These are phyloP conservation scores for Vigna trinervia DNA, from an alignment of 306 rosid genomes.

Conservation along the genomic window DNA sequence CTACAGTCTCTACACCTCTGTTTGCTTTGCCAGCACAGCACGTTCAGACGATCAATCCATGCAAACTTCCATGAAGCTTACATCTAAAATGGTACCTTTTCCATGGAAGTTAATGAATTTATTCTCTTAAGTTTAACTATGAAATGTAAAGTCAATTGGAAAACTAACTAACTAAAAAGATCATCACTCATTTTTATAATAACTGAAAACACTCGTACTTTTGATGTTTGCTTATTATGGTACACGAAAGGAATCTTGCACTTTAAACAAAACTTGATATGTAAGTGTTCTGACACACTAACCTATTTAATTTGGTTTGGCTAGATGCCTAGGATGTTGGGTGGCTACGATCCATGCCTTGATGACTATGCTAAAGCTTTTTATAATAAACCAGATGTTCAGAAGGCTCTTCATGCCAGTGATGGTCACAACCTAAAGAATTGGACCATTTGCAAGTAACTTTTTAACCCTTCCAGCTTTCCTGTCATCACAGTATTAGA, in stretches of 20 bases:
- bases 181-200: neutral
- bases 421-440: slow-evolving; percentile 73
- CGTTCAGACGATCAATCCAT: slow-evolving; percentile 46
- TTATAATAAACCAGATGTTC: slow-evolving; percentile 84
- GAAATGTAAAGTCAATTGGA: neutral
- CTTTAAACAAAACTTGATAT: neutral
- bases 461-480: neutral
- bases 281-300: slow-evolving; percentile 17
- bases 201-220: neutral
- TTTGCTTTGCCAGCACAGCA: slow-evolving; percentile 68
- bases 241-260: neutral
- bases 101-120: neutral
- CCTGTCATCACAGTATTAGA: neutral
- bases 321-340: slow-evolving; percentile 91
- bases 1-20: slow-evolving; percentile 87
- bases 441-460: slow-evolving; percentile 92
- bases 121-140: no score
- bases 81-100: slow-evolving; percentile 62
- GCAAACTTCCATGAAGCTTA: slow-evolving; percentile 55
- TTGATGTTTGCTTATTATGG: no score
- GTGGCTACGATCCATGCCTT: slow-evolving; percentile 88
- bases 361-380: slow-evolving; percentile 75
- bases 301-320: slow-evolving; percentile 27
- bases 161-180: neutral
- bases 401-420: slow-evolving; percentile 83